Conservation (phyloP, 371 early-diverging fungal species). For the Actinomucor elegans region DNA sequence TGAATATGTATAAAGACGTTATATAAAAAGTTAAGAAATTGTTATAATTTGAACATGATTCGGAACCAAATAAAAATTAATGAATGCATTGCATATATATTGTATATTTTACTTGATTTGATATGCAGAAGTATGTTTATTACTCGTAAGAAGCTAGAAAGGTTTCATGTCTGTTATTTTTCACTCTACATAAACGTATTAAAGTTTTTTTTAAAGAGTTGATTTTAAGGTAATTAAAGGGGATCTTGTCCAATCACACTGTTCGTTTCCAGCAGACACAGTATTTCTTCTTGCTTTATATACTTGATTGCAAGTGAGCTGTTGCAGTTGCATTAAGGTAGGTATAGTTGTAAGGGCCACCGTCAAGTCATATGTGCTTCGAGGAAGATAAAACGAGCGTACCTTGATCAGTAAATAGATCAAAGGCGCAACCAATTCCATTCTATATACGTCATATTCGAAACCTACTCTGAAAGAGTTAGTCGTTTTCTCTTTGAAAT, state of each 20-base stretch:
- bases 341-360: conserved; percentile 10
- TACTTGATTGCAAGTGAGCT: conserved; percentile 5
- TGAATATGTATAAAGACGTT: too few relatives aligned
- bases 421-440: conserved; percentile 11
- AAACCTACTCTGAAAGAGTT: conserved; percentile 10
- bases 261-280: conserved; percentile 2
- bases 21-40: too few relatives aligned
- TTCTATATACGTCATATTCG: conserved; percentile 7
- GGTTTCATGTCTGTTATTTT: too few relatives aligned
- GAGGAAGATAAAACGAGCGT: conserved; percentile 11
- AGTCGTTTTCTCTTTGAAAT: conserved; percentile 8
- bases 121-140: too few relatives aligned
- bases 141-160: too few relatives aligned
- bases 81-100: too few relatives aligned
- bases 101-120: too few relatives aligned
- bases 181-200: too few relatives aligned
- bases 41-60: too few relatives aligned
- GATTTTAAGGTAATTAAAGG: conserved; percentile 9
- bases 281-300: conserved; percentile 2
- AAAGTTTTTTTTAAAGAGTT: neutral
- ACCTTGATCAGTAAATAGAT: conserved; percentile 4
- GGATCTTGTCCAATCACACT: conserved; percentile 4
- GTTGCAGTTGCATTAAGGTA: neutral
- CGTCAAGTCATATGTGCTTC: conserved; percentile 7
- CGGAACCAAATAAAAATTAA: too few relatives aligned